Evolutionary conservation across 805 yeast species (phyloP), one percentile per base, ranked within the genome.

Genomic region (Candida adriatica): DNA sequence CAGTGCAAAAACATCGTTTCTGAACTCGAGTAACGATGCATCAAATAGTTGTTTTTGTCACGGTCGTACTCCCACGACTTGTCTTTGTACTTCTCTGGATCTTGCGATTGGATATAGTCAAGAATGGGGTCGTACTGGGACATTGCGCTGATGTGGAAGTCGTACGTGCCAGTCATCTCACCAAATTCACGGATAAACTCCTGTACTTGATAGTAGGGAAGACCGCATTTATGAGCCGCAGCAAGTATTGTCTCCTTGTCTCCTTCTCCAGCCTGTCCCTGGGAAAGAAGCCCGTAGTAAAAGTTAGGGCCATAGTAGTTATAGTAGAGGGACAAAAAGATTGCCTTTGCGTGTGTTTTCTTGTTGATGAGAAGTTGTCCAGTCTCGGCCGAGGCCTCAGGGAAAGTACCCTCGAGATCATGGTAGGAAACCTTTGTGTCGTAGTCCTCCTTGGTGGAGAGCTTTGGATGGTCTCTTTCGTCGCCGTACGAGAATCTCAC

Each of bases 161-260:
- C 41, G 11, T 42, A 49, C 16, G 52, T 45, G 7, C 61, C 61
- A 2, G 38, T 31, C 26, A 35, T 30, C 18, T 42, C 41, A 58
- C 31, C 82, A 77, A 35, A 75, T 45, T 79, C 79, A 26, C 63
- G 56, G 43, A 75, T 61, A 38, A 59, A 59, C 41, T 64, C 69
- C 29, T 68, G 60, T 7, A 75, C 75, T 49, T 74, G 80, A 48
- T 75, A 75, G 40, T 61, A 75, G 1, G 65, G 58, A 31, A 69
- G 55, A 2, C 57, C 54, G 18, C 68, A 56, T 8, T 67, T 70
- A 18, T 66, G 63, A 2, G 85, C 79, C 1, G 86, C 83, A 0
- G 86, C 83, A 33, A 78, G 61, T 38, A 79, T 78, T 0, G 90
- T 79, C 43, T 81, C 90, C 48, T 81, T 82, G 50, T 82, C 90